Conservation (phyloP, 805 yeast species). For the Yueomyces sp. region DNA sequence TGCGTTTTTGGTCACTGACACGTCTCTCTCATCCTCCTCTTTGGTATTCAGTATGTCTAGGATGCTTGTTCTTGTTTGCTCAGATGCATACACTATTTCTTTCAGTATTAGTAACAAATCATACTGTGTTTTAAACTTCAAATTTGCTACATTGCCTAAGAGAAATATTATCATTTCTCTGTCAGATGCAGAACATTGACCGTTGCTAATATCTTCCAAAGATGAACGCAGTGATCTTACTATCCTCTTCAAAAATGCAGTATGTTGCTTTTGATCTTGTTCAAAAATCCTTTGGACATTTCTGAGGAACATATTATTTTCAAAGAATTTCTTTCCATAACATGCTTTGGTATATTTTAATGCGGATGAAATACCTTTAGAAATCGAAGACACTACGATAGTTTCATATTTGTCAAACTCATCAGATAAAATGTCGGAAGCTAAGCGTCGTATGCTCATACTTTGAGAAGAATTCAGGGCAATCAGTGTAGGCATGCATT, state of each 20-base stretch:
- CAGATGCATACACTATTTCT: constrained; percentile 10
- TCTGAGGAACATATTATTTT: constrained; percentile 6
- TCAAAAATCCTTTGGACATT: constrained; percentile 9
- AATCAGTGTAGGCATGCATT: constrained; percentile 53
- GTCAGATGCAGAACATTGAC: constrained; percentile 1
- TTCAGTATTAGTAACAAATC: constrained; percentile 12
- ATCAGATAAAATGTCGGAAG: constrained; percentile 38
- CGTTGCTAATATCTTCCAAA: constrained; percentile 4
- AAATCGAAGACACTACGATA: constrained; percentile 50
- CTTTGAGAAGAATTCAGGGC: constrained; percentile 50
- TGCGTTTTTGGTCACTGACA: background rate
- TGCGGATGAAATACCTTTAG: constrained; percentile 49
- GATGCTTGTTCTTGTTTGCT: constrained; percentile 14
- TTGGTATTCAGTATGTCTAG: constrained; percentile 6
- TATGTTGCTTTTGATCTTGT: constrained; percentile 7
- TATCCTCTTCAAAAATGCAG: constrained; percentile 8
- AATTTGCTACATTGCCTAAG: constrained; percentile 9
- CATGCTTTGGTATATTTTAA: constrained; percentile 25
- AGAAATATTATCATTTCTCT: constrained; percentile 10
- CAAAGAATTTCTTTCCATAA: constrained; percentile 3
- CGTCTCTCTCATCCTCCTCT: background rate
- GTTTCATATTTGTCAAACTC: constrained; percentile 58
- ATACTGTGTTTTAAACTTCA: constrained; percentile 10
- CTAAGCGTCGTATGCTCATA: constrained; percentile 31
- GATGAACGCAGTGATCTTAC: constrained; percentile 6